Base-by-base conservation (phyloP, 495 filamentous ascomycete genomes). In the Hypoxylon fuscum region DNA sequence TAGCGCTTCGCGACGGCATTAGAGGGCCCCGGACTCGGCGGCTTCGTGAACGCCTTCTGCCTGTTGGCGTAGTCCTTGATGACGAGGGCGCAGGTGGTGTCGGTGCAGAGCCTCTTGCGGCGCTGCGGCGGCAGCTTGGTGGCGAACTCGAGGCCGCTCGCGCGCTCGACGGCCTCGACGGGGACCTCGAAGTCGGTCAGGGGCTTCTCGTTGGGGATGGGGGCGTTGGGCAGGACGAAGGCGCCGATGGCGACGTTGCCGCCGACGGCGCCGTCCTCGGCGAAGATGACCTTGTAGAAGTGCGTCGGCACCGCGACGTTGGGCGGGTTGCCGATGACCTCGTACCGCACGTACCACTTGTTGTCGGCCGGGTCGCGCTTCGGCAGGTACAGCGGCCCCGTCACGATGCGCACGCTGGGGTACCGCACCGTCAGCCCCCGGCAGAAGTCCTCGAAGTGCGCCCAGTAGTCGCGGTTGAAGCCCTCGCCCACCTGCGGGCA, bases 381-480 rank as follows among this genome's bases (percentile, higher is more conserved):
- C 1, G 95, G 95, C 14, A 98, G 86, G 69, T 98, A 98, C 49
- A 98, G 74, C 1, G 95, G 95, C 0, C 95, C 95, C 2, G 95
- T 98, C 29, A 98, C 90, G 67, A 98, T 87, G 5, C 95, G 85
- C 27, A 98, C 93, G 20, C 83, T 88, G 1, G 95, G 92, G 63
- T 97, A 98, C n/a, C 77, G 81, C 5, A 41, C 18, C 1, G 93
- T 90, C 27, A 98, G 81, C 6, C 90, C 79, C 2, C 95, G 85
- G 75, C 96, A 96, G 74, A 98, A 98, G 65, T 96, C 92, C 76
- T 98, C 95, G 68, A 98, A 93, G 71, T 98, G 96, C 47, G 96
- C 88, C 95, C 95, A 98, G 85, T 98, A 96, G 76, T 98, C 95
- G 15, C 95, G 83, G 76, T 98, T 98, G 80, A 98, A 98, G 23